Evolutionary conservation across 176 grass and related monocot genomes (phyloP).

Genomic region (Aegilops umbellulata): DNA sequence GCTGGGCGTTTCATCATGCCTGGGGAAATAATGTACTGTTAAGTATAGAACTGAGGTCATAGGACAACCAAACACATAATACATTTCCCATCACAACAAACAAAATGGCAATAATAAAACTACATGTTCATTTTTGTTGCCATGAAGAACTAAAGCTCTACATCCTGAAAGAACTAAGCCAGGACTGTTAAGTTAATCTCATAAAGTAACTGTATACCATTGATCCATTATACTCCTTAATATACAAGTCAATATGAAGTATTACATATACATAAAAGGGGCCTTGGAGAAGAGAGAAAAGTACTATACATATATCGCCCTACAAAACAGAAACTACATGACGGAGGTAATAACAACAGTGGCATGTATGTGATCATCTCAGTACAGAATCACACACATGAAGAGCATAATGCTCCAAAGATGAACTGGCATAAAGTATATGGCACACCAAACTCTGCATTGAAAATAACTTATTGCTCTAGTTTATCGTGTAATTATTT

Average conservation of each 20-base stretch:
- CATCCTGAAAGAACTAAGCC: conserved; percentile 14
- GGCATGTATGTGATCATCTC: neutral
- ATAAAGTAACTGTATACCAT: neutral
- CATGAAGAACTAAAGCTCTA: neutral
- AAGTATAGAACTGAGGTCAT: conserved; percentile 20
- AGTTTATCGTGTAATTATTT: neutral
- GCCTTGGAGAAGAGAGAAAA: conserved; percentile 8
- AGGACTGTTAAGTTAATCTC: conserved; percentile 3
- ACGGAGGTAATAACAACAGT: neutral
- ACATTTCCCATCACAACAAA: conserved; percentile 16
- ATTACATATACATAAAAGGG: neutral
- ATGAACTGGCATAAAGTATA: conserved; percentile 15
- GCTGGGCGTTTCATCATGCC: conserved; percentile 72
- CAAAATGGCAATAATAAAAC: neutral
- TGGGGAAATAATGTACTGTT: conserved; percentile 34
- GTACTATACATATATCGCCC: neutral
- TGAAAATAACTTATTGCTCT: neutral
- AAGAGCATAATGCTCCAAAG: neutral
- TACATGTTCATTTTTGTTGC: neutral
- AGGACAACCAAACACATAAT: conserved; percentile 7
- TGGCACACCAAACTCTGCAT: neutral
- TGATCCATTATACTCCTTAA: neutral
- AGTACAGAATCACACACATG: neutral
- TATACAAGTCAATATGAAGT: conserved; percentile 7
- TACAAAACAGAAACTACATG: neutral